phyloP scores from a whole-genome alignment of 352 stramenopile genomes.

The Blastocystis sp. region DNA sequence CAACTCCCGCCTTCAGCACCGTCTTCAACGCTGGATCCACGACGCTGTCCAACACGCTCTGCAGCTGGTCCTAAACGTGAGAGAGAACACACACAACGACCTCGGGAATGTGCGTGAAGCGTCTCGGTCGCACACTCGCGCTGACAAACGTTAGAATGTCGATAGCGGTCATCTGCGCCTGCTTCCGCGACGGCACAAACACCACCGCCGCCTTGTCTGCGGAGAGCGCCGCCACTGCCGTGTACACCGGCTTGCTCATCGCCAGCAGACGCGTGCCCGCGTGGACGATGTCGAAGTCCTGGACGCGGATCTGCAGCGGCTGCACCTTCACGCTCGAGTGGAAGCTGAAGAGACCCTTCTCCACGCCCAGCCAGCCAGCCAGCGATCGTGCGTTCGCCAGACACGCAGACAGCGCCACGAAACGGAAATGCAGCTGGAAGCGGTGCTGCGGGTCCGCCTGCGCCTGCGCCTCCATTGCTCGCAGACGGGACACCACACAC shows the following conservation, averaged over 20 bases:
- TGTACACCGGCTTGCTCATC: conserved; percentile 95
- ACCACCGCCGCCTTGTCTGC: conserved; percentile 78
- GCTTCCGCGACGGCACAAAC: conserved; percentile 91
- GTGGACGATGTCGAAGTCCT: conserved; percentile 92
- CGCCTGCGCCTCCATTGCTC: conserved; percentile 81
- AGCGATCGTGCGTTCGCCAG: conserved; percentile 92
- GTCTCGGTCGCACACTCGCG: conserved; percentile 62
- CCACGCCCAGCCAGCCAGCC: conserved; percentile 89
- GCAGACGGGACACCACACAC: conserved; percentile 89
- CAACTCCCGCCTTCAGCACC: conserved; percentile 82
- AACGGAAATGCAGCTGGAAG: conserved; percentile 69
- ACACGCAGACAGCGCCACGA: conserved; percentile 85
- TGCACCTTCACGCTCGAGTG: conserved; percentile 81
- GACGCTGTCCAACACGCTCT: conserved; percentile 60
- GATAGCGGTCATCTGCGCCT: conserved; percentile 93
- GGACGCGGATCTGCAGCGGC: conserved; percentile 88
- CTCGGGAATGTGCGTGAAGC: conserved; percentile 3
- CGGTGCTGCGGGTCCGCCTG: conserved; percentile 47
- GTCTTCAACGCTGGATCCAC: conserved; percentile 80
- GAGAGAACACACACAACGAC: background rate
- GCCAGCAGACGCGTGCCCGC: conserved; percentile 87
- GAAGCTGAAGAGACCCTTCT: conserved; percentile 85
- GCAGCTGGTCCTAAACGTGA: background rate
- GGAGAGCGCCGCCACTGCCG: conserved; percentile 71
- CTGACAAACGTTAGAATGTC: conserved; percentile 91